Percentiles rank a stretch among this genome's conserved stretches.
phyloP scores from a whole-genome alignment of 2,329 filamentous ascomycete genomes.

The Cladophialophora psammophila region DNA sequence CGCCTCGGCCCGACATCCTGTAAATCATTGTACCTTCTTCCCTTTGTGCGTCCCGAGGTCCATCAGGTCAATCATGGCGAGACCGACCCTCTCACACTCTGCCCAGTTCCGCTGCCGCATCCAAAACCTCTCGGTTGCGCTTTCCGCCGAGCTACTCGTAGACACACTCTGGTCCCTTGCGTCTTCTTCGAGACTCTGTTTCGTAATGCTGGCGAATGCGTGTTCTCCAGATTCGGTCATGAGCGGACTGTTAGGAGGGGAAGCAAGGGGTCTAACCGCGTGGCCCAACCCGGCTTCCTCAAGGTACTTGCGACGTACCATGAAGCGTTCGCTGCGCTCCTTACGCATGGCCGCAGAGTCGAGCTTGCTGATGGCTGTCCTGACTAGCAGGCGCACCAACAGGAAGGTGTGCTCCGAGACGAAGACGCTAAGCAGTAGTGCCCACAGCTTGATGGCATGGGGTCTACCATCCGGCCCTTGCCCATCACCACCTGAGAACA shows the following conservation, averaged over 20 bases:
- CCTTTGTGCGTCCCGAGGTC: slow-evolving; percentile 35
- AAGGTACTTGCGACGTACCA: slow-evolving; percentile 79
- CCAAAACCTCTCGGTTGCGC: slow-evolving; percentile 52
- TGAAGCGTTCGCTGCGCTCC: slow-evolving; percentile 80
- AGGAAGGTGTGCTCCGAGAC: slow-evolving; percentile 91
- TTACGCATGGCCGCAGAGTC: slow-evolving; percentile 87
- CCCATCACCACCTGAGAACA: slow-evolving; percentile 77
- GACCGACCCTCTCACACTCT: slow-evolving; percentile 51
- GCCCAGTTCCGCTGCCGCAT: slow-evolving; percentile 53
- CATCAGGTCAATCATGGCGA: slow-evolving; percentile 49
- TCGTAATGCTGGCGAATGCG: slow-evolving; percentile 44
- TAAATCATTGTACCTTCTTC: slow-evolving; percentile 25
- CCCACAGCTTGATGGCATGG: slow-evolving; percentile 77
- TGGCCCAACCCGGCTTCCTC: slow-evolving; percentile 66
- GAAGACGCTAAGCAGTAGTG: slow-evolving; percentile 79
- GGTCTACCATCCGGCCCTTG: slow-evolving; percentile 72
- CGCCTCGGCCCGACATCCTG: neutral
- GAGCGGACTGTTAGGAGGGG: slow-evolving; percentile 70
- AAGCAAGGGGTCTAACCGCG: slow-evolving; percentile 57
- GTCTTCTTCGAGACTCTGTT: slow-evolving; percentile 52
- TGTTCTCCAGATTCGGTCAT: slow-evolving; percentile 61
- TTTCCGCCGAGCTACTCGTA: slow-evolving; percentile 42
- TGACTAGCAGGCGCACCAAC: slow-evolving; percentile 74
- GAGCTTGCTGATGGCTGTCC: slow-evolving; percentile 76
- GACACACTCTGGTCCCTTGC: slow-evolving; percentile 48